Evolutionary conservation across 495 filamentous ascomycete species (phyloP).

Genomic region (Aspergillus panamensis): DNA sequence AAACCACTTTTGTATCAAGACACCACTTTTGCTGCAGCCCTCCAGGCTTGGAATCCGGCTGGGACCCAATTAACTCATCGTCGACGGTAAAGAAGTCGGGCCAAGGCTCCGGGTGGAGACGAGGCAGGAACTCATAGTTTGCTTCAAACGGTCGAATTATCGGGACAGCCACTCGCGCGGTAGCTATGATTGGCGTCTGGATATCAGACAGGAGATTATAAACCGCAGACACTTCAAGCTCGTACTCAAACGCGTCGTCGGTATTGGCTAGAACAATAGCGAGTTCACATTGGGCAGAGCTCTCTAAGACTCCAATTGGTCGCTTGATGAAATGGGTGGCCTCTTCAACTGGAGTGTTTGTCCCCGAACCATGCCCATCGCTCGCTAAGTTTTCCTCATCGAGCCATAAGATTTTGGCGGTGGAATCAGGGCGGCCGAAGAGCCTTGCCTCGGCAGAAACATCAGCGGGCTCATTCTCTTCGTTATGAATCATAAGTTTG

Average conservation of each 20-base stretch:
- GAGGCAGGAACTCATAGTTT: constrained; percentile 77
- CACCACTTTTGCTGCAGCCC: constrained; percentile 82
- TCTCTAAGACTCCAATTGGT: constrained; percentile 47
- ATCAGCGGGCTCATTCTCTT: constrained; percentile 75
- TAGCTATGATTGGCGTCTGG: constrained; percentile 79
- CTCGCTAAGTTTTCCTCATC: constrained; percentile 30
- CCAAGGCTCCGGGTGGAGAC: constrained; percentile 74
- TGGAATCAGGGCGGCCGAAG: constrained; percentile 54
- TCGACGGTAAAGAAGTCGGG: constrained; percentile 71
- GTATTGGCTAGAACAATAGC: constrained; percentile 35
- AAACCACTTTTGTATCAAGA: constrained; percentile 67
- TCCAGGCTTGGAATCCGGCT: constrained; percentile 31
- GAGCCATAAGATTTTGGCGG: constrained; percentile 48
- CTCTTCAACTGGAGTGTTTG: constrained; percentile 31
- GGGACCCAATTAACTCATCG: constrained; percentile 34
- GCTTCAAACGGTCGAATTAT: constrained; percentile 83
- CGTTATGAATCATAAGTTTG: constrained; percentile 69
- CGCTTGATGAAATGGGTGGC: constrained; percentile 36
- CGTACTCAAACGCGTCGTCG: constrained; percentile 56
- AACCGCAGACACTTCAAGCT: constrained; percentile 64
- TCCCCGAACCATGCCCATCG: constrained; percentile 19
- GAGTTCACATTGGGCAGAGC: constrained; percentile 35
- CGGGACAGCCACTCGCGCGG: constrained; percentile 58
- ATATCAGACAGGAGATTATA: constrained; percentile 80
- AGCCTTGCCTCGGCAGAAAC: constrained; percentile 65